Percentiles rank a stretch among this genome's conserved stretches.
phyloP scores from a whole-genome alignment of 371 early-diverging fungal genomes.

The Lichtheimia corymbifera region DNA sequence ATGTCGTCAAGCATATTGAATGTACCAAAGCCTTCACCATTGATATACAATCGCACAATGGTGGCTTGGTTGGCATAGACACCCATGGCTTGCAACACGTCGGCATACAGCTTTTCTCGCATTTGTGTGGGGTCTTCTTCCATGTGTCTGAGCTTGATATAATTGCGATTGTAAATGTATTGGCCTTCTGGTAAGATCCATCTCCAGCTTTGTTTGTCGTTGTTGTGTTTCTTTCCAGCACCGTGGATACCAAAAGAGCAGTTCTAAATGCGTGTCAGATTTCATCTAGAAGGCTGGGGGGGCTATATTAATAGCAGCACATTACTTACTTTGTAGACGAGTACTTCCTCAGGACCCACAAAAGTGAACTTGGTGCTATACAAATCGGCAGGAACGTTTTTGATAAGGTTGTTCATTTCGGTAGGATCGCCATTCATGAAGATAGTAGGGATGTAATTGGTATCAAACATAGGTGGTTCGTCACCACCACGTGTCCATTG shows the following conservation, averaged over 20 bases:
- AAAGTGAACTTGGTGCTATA: constrained; percentile 35
- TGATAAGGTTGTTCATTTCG: constrained; percentile 34
- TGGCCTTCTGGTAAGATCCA: constrained; percentile 37
- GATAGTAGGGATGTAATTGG: constrained; percentile 57
- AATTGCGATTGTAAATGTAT: constrained; percentile 41
- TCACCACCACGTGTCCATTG: constrained; percentile 48
- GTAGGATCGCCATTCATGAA: constrained; percentile 37
- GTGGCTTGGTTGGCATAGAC: constrained; percentile 55
- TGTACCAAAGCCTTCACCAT: constrained; percentile 53
- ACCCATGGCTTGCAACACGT: constrained; percentile 53
- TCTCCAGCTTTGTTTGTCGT: constrained; percentile 59
- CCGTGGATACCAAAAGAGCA: constrained; percentile 53
- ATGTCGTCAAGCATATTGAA: constrained; percentile 60
- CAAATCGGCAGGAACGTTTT: constrained; percentile 26
- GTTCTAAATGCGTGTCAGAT: constrained; percentile 30
- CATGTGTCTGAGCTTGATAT: constrained; percentile 59
- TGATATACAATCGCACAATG: constrained; percentile 55
- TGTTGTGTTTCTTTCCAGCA: constrained; percentile 57
- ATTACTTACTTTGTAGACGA: constrained; percentile 38
- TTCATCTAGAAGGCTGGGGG: constrained; percentile 4
- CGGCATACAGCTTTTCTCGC: constrained; percentile 62
- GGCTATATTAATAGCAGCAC: constrained; percentile 52
- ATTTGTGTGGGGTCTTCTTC: constrained; percentile 65
- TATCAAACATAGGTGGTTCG: constrained; percentile 46
- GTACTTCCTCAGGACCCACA: constrained; percentile 48